Evolutionary conservation across 1,284 basidiomycete genomes (phyloP).

Genomic region (Sporisorium exsertum): DNA sequence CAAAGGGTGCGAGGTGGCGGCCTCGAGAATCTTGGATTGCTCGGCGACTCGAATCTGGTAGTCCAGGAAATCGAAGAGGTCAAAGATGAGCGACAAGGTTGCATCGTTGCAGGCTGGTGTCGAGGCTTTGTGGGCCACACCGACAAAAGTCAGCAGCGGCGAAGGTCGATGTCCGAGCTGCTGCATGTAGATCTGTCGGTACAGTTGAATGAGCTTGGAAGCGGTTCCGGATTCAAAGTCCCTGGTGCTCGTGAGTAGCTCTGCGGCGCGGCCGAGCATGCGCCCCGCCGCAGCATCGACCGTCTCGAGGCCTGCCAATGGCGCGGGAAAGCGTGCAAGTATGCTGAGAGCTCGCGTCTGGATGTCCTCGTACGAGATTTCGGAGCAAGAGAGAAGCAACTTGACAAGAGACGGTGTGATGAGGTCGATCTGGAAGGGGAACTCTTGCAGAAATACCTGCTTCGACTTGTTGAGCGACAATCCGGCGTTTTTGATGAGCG

Average conservation of each 20-base stretch:
- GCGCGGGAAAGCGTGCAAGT: slow-evolving; percentile 54
- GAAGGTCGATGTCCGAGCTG: slow-evolving; percentile 38
- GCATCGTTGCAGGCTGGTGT: slow-evolving; percentile 7
- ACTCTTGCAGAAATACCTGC: slow-evolving; percentile 47
- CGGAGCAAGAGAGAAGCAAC: slow-evolving; percentile 53
- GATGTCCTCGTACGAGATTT: slow-evolving; percentile 61
- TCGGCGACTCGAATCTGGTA: slow-evolving; percentile 51
- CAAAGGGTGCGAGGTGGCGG: slow-evolving; percentile 61
- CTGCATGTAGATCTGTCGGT: slow-evolving; percentile 52
- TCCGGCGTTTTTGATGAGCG: slow-evolving; percentile 43
- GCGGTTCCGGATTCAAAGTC: slow-evolving; percentile 59
- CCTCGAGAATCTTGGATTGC: slow-evolving; percentile 52
- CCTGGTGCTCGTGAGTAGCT: slow-evolving; percentile 53
- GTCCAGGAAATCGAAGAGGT: slow-evolving; percentile 61
- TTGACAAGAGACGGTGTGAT: slow-evolving; percentile 47
- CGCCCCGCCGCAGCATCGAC: slow-evolving; percentile 24
- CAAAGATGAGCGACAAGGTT: slow-evolving; percentile 54
- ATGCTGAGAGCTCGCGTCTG: slow-evolving; percentile 51
- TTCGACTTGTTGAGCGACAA: slow-evolving; percentile 58
- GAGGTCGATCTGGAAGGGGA: slow-evolving; percentile 40
- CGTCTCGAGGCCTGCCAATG: slow-evolving; percentile 43
- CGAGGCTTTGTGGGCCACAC: neutral
- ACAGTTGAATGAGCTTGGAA: slow-evolving; percentile 54
- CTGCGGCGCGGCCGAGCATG: slow-evolving; percentile 42
- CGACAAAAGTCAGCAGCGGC: slow-evolving; percentile 29